Base-by-base conservation (phyloP, 1,139 yeast genomes). In the Arxiozyma telluris region DNA sequence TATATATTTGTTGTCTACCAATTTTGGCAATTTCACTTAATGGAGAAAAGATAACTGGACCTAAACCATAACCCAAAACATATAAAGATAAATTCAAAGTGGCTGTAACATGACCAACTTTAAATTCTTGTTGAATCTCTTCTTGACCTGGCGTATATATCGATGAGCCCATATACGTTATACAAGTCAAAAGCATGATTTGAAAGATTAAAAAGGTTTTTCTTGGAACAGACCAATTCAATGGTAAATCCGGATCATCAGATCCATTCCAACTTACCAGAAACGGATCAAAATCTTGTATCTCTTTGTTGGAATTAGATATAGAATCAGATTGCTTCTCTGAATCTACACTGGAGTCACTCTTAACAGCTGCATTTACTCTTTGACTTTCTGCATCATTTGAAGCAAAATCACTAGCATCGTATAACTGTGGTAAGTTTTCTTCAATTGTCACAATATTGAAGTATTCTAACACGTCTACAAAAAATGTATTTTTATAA, bases 121-220 rank as follows among this genome's bases (percentile, higher is more conserved):
- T 52, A 34, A 60, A 60, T 18, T 60, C 62, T 8, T 53, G 22
- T 45, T 55, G 61, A 25, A 59, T 56, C 22, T 50, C 41, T 41
- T 57, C 57, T 49, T 59, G 59, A 18, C 83, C 84, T 0, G 87
- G 85, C 0, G 86, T 77, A 60, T 78, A 81, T 27, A 81, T 77
- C 1, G 87, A 81, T 0, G 86, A 75, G 5, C 82, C 84, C 76
- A 81, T 78, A 61, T 83, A 83, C 3, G 81, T 82, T 4, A 78
- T 71, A 4, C 74, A 66, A 1, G 86, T 80, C 54, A 82, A 70
- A 43, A 79, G 54, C 50, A 76, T 73, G 38, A 79, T 70, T 55
- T 75, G 69, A 8, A 74, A 20, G 1, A 75, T 66, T 46, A 79
- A 72, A 23, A 77, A 52, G 0, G 68, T 51, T 61, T 79, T 80